A percentile compares a stretch with the other conserved stretches of the same genome.
Conservation (phyloP, 148 eudicot genomes). For the Pharnaceum exiguum region DNA sequence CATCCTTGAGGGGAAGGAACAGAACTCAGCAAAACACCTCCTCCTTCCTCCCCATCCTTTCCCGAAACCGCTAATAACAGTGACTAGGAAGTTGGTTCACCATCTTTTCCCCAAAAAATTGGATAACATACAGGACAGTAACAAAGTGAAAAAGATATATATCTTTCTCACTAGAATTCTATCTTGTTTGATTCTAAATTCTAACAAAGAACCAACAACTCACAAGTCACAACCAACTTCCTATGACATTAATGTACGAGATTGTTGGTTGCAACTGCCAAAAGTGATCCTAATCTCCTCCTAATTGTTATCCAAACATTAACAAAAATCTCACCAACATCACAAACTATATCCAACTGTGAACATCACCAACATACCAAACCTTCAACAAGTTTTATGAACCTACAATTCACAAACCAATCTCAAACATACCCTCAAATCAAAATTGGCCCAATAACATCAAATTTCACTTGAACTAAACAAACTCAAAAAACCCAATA, state of each 20-base stretch:
- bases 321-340: neutral
- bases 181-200: neutral
- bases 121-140: constrained; percentile 11
- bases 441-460: neutral
- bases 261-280: constrained; percentile 31
- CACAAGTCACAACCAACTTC: constrained; percentile 29
- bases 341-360: neutral
- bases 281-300: constrained; percentile 9
- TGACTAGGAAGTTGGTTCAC: neutral
- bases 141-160: neutral
- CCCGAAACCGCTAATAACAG: neutral
- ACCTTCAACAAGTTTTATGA: neutral
- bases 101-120: constrained; percentile 9
- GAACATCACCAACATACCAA: constrained; percentile 3
- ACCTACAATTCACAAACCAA: constrained; percentile 7
- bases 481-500: constrained; percentile 10
- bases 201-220: constrained; percentile 20
- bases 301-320: constrained; percentile 1
- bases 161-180: neutral
- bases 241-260: constrained; percentile 20
- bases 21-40: neutral
- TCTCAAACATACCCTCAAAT: neutral
- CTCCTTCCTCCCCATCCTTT: neutral
- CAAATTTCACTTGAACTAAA: neutral
- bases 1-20: constrained; percentile 30